Conservation (phyloP, 495 filamentous ascomycete genomes). For the Daldinia childiae region DNA sequence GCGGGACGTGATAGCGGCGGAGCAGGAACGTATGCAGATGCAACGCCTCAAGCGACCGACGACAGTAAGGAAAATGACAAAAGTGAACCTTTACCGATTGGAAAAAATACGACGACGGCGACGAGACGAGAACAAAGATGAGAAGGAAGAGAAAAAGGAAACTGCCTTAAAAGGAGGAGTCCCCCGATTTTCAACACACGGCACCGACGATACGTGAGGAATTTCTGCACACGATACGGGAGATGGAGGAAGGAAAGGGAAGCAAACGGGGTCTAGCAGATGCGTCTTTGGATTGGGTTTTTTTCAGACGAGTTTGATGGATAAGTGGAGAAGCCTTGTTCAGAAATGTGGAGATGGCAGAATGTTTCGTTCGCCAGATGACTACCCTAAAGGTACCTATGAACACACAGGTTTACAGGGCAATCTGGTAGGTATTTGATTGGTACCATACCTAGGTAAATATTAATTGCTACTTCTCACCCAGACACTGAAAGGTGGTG, state of each 20-base stretch:
- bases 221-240: constrained; percentile 45
- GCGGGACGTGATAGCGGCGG: constrained; percentile 25
- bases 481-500: not conserved
- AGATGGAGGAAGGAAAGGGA: constrained; percentile 47
- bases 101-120: constrained; percentile 35
- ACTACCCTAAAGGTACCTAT: not conserved
- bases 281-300: constrained; percentile 43
- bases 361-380: constrained; percentile 9
- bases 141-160: constrained; percentile 54
- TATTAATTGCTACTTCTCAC: no score
- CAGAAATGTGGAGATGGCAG: constrained; percentile 17
- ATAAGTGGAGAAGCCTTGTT: constrained; percentile 38
- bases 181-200: constrained; percentile 58
- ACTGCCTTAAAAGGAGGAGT: constrained; percentile 61
- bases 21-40: constrained; percentile 37
- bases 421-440: no score
- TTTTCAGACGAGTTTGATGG: constrained; percentile 41
- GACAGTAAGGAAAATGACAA: constrained; percentile 30
- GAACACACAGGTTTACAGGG: no score
- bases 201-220: constrained; percentile 49
- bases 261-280: constrained; percentile 46
- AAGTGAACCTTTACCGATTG: constrained; percentile 40
- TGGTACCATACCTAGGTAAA: no score
- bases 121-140: constrained; percentile 38
- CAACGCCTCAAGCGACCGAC: constrained; percentile 36